Conservation (phyloP, 2,329 filamentous ascomycete species). For the Aspergillus niger region DNA sequence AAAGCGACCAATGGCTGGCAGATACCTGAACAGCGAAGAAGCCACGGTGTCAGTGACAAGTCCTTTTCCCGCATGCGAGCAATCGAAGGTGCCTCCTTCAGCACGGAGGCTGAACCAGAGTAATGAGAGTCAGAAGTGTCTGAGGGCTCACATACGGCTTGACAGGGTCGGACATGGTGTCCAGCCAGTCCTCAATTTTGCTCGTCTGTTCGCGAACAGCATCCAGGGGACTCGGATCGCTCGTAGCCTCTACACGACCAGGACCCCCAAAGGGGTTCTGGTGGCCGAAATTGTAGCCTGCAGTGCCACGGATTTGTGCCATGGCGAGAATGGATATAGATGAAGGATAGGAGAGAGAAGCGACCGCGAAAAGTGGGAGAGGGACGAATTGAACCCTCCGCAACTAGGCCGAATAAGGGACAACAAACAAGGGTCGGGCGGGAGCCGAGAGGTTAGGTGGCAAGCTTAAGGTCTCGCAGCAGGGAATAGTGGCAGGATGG, state of each 20-base stretch:
- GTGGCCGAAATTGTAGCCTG: constrained; percentile 80
- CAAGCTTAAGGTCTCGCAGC: not conserved
- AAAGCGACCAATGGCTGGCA: constrained; percentile 94
- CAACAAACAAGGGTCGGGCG: constrained; percentile 5
- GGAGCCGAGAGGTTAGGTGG: not conserved
- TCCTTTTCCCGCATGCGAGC: constrained; percentile 2
- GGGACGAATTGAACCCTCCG: constrained; percentile 12
- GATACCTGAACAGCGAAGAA: constrained; percentile 63
- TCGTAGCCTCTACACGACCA: constrained; percentile 60
- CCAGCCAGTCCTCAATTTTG: constrained; percentile 95
- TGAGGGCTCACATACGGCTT: constrained; percentile 73
- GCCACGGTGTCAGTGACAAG: constrained; percentile 33
- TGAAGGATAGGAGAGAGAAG: constrained; percentile 6
- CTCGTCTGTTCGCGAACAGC: constrained; percentile 91
- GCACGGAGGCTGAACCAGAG: constrained; percentile 4
- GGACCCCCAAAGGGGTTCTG: constrained; percentile 70
- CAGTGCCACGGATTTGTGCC: constrained; percentile 64
- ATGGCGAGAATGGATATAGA: constrained; percentile 31
- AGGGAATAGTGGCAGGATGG: not conserved
- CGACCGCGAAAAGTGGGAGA: constrained; percentile 12
- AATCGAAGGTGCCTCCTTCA: not conserved
- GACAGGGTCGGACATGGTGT: constrained; percentile 82
- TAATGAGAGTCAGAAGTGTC: not conserved
- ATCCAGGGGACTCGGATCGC: constrained; percentile 77
- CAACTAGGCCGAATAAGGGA: not conserved